phyloP scores from a whole-genome alignment of 805 yeast genomes.

The Soucietia sequanensis region DNA sequence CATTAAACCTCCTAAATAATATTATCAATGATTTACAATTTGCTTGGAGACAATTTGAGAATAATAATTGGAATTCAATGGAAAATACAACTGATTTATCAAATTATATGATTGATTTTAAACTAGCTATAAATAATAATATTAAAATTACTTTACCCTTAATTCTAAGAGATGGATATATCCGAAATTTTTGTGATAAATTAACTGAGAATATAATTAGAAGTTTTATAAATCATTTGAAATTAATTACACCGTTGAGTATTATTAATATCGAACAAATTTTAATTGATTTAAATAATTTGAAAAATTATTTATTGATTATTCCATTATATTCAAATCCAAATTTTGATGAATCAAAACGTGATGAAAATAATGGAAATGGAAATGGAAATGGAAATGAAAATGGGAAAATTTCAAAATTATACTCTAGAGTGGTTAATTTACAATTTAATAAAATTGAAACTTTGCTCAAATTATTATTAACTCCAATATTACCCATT shows the following conservation, averaged over 20 bases:
- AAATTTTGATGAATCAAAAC: slow-evolving; percentile 22
- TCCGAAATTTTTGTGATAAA: slow-evolving; percentile 72
- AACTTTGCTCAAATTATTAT: slow-evolving; percentile 62
- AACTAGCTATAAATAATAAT: slow-evolving; percentile 44
- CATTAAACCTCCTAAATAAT: slow-evolving; percentile 54
- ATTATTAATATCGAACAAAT: slow-evolving; percentile 77
- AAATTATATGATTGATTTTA: slow-evolving; percentile 61
- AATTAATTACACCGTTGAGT: slow-evolving; percentile 65
- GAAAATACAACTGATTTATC: slow-evolving; percentile 72
- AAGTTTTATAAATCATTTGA: slow-evolving; percentile 56
- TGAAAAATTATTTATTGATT: slow-evolving; percentile 53
- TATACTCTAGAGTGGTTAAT: slow-evolving; percentile 44
- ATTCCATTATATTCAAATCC: slow-evolving; percentile 45
- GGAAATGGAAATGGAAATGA: slow-evolving; percentile 5
- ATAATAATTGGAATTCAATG: slow-evolving; percentile 64
- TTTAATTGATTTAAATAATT: slow-evolving; percentile 63
- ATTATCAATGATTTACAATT: slow-evolving; percentile 60
- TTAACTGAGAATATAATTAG: slow-evolving; percentile 62
- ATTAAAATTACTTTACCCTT: slow-evolving; percentile 50
- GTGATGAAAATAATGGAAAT: slow-evolving; percentile 20
- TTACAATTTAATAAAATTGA: slow-evolving; percentile 48
- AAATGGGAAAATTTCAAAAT: slow-evolving; percentile 19
- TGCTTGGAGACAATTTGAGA: slow-evolving; percentile 83
- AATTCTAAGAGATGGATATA: slow-evolving; percentile 67
- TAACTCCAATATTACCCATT: slow-evolving; percentile 61